Evolutionary conservation across 2,329 filamentous ascomycete species (phyloP).

Genomic region (Exutisphaerella laricina): DNA sequence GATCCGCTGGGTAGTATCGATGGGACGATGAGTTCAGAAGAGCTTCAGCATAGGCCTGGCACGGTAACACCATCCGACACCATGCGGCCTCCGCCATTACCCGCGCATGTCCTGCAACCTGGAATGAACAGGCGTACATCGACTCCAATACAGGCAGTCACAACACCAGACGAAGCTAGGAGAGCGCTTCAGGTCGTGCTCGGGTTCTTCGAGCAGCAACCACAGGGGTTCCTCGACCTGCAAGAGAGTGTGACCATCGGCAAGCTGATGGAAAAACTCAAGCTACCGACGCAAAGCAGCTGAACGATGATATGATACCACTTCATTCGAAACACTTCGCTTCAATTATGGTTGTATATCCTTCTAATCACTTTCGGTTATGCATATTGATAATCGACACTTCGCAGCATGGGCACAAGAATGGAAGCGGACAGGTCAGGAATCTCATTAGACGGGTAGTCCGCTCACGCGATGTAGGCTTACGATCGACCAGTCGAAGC

Average conservation of each 20-base stretch:
- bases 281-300: slow-evolving; percentile 36
- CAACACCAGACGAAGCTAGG: slow-evolving; percentile 79
- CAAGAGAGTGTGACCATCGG: slow-evolving; percentile 72
- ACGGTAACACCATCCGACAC: slow-evolving; percentile 33
- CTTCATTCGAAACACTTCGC: not conserved
- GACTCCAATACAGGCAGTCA: slow-evolving; percentile 45
- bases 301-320: slow-evolving; percentile 10
- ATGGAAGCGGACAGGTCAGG: slow-evolving; percentile 8
- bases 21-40: slow-evolving; percentile 36
- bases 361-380: slow-evolving; percentile 5
- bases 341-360: not conserved
- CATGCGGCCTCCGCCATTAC: slow-evolving; percentile 45
- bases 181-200: slow-evolving; percentile 76
- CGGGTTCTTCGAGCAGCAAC: slow-evolving; percentile 70
- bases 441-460: slow-evolving; percentile 10
- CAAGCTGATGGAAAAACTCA: slow-evolving; percentile 79
- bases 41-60: slow-evolving; percentile 17
- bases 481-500: no score
- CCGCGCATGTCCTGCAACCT: slow-evolving; percentile 28
- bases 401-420: not conserved
- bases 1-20: slow-evolving; percentile 38
- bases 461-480: slow-evolving; percentile 27
- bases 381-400: slow-evolving; percentile 1
- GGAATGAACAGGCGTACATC: slow-evolving; percentile 20
- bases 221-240: slow-evolving; percentile 64